phyloP scores from a whole-genome alignment of 208 protist genomes.

The Plasmodiophora brassicae region DNA sequence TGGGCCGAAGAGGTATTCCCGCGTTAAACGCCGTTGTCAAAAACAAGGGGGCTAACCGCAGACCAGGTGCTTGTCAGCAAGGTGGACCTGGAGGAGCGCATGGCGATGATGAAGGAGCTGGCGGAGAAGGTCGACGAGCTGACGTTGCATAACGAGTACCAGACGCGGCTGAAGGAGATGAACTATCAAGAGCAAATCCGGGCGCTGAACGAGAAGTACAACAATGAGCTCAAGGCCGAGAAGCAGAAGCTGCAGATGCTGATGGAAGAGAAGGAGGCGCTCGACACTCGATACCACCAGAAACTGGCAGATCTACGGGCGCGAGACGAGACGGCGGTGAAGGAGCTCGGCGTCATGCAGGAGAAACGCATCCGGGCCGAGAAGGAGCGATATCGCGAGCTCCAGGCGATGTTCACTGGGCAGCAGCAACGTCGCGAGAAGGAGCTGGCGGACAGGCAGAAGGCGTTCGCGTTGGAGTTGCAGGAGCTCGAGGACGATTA shows the following conservation, averaged over 20 bases:
- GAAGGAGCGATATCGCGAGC: constrained; percentile 60
- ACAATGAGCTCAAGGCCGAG: constrained; percentile 43
- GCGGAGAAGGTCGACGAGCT: constrained; percentile 74
- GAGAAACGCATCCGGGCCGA: constrained; percentile 77
- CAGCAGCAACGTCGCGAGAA: neutral
- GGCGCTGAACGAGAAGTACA: constrained; percentile 71
- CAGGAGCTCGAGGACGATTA: neutral
- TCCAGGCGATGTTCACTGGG: neutral
- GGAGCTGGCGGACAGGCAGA: neutral
- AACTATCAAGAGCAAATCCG: constrained; percentile 81
- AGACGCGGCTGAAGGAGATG: constrained; percentile 80
- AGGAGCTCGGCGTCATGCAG: constrained; percentile 78
- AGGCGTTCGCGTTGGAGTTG: neutral
- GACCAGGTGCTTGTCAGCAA: constrained; percentile 85
- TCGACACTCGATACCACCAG: constrained; percentile 46
- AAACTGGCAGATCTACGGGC: constrained; percentile 74
- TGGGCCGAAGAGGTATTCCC: constrained; percentile 75
- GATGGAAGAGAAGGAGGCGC: constrained; percentile 48
- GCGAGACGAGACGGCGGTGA: constrained; percentile 49
- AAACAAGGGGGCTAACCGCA: constrained; percentile 61
- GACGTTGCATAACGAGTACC: constrained; percentile 80
- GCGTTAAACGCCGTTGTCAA: constrained; percentile 65
- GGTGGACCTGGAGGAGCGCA: constrained; percentile 76
- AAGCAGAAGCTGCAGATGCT: constrained; percentile 42
- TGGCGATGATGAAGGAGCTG: constrained; percentile 64